These are phyloP conservation scores for Clonostachys sp. DNA, from an alignment of 2,329 filamentous ascomycete genomes.

Conservation along the genomic window DNA sequence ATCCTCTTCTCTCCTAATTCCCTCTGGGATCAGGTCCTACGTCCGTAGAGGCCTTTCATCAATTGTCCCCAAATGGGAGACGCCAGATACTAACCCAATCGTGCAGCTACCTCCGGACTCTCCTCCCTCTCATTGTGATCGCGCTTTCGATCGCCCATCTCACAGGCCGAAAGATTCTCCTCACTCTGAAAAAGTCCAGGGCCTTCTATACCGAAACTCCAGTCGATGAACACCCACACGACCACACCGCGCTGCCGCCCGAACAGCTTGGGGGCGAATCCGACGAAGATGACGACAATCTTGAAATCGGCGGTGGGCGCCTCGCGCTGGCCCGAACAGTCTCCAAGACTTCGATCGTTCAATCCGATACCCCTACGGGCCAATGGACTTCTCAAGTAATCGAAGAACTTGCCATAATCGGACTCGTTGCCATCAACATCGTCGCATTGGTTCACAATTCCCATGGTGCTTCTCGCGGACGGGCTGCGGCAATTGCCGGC, in stretches of 20 bases:
- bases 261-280: slow-evolving; percentile 30
- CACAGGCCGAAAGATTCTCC: slow-evolving; percentile 49
- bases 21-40: background rate
- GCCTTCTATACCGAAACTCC: slow-evolving; percentile 53
- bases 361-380: slow-evolving; percentile 71
- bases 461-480: slow-evolving; percentile 44
- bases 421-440: slow-evolving; percentile 65
- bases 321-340: slow-evolving; percentile 55
- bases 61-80: too few relatives aligned
- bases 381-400: slow-evolving; percentile 66
- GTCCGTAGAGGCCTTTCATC: background rate
- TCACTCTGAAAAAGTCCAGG: slow-evolving; percentile 37
- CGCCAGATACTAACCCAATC: slow-evolving; percentile 2
- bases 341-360: slow-evolving; percentile 60
- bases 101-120: slow-evolving; percentile 48
- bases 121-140: slow-evolving; percentile 72
- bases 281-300: slow-evolving; percentile 52
- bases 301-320: slow-evolving; percentile 53
- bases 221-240: slow-evolving; percentile 30
- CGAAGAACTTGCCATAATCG: slow-evolving; percentile 72
- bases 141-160: slow-evolving; percentile 67
- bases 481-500: slow-evolving; percentile 58
- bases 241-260: slow-evolving; percentile 48
- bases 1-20: background rate
- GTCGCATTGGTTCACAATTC: slow-evolving; percentile 56